These are phyloP conservation scores for Cladosporium sphaerospermum DNA, from an alignment of 2,329 filamentous ascomycete species.

Conservation along the genomic window DNA sequence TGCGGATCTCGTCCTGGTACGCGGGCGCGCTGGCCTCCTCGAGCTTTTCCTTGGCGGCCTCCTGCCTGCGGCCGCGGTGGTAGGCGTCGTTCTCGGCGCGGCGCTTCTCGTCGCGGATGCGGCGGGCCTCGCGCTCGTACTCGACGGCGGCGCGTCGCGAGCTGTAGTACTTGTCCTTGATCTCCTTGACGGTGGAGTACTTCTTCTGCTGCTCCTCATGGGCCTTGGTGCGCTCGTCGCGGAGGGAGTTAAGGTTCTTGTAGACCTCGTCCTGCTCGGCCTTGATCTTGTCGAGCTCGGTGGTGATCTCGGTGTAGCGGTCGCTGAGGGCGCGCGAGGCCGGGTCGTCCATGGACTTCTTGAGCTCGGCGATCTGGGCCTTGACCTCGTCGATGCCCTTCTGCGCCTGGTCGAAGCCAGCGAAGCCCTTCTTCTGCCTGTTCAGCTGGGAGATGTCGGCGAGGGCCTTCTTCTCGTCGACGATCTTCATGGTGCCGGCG, in stretches of 20 bases:
- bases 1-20: constrained; percentile 87
- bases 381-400: constrained; percentile 85
- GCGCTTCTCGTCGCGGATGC: constrained; percentile 68
- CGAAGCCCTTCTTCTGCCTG: constrained; percentile 88
- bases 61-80: constrained; percentile 66
- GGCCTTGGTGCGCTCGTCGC: constrained; percentile 78
- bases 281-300: constrained; percentile 84
- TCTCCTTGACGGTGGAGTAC: constrained; percentile 70
- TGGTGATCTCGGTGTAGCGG: constrained; percentile 75
- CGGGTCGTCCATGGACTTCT: constrained; percentile 84
- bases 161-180: constrained; percentile 85
- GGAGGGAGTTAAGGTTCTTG: constrained; percentile 77
- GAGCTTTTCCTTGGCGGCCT: constrained; percentile 68
- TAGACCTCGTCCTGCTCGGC: constrained; percentile 84
- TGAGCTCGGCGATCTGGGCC: constrained; percentile 79
- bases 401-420: constrained; percentile 74
- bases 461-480: constrained; percentile 94
- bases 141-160: constrained; percentile 75
- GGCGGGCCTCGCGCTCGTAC: constrained; percentile 77
- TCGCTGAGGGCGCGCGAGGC: constrained; percentile 84
- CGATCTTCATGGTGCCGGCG: constrained; percentile 84
- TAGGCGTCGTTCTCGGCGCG: constrained; percentile 73
- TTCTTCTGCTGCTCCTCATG: constrained; percentile 83
- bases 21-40: constrained; percentile 79
- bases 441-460: constrained; percentile 73